Base-by-base conservation (phyloP, 306 rosid species). In the Fagus crenata region DNA sequence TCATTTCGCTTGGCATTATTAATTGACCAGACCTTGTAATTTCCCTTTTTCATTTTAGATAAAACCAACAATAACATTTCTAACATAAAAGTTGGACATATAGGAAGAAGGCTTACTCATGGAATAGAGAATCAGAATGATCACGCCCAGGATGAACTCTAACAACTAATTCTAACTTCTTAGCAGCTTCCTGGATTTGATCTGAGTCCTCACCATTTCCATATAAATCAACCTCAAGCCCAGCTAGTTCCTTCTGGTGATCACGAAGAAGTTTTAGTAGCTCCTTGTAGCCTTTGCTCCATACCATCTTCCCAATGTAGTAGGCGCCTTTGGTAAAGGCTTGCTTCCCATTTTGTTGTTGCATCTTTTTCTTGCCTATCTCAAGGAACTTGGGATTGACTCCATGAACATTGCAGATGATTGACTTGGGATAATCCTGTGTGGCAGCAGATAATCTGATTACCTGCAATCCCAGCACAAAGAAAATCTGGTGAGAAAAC, bases 231-330 rank as follows among this genome's bases (percentile, higher is more conserved):
- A 95, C 81, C 86, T 92, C 97, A 40, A 95, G 87, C 76, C 81
- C 88, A 75, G 87, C 43, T 43, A 95, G 85, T 71, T 88, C 91
- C 86, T 82, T 88, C 73, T 90, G 93, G 81, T 90, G 87, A 83
- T 82, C 71, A 4, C 5, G 69, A 77, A 95, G 92, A 85, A 92
- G 96, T 49, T 85, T 71, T 53, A 95, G 91, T 79, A 95, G 87
- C 83, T 95, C 99, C 82, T 79, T 90, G 87, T 95, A 95, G 71
- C 99, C 99, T 85, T 95, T 95, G 87, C 43, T 95, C 99, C 97
- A 95, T 51, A 95, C 71, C 99, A 95, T 95, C 84, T 95, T 95
- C 77, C 99, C 99, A 67, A 95, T 95, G 71, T 87, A 92, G 89
- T 95, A 95, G 61, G 97, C 93, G 49, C 96, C 93, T 86, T 87